Percentiles rank a stretch among this genome's conserved stretches.
phyloP scores from a whole-genome alignment of 345 rosid genomes.

The Combretum micranthum region DNA sequence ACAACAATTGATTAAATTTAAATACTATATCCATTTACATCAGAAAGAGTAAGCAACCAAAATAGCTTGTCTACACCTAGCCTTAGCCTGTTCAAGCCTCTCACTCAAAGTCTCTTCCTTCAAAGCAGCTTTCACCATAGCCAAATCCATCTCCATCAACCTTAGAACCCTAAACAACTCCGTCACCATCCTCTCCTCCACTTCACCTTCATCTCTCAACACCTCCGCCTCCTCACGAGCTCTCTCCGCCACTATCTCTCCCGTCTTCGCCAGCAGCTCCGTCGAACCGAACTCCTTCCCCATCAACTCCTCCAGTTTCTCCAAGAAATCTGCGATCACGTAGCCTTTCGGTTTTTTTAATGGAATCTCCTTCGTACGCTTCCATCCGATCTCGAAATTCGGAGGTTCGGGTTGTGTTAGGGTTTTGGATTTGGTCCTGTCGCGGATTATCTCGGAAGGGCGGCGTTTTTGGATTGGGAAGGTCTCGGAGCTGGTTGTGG shows the following conservation, averaged over 20 bases:
- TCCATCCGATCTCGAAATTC: conserved; percentile 82
- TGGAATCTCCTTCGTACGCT: conserved; percentile 57
- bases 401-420: conserved; percentile 57
- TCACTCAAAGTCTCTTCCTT: conserved; percentile 65
- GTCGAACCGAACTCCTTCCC: conserved; percentile 69
- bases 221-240: conserved; percentile 86
- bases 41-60: conserved; percentile 77
- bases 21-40: too few relatives aligned
- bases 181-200: conserved; percentile 79
- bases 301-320: conserved; percentile 67
- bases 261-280: conserved; percentile 61
- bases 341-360: conserved; percentile 72
- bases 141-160: conserved; percentile 96
- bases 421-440: conserved; percentile 24
- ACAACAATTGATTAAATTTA: too few relatives aligned
- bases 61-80: conserved; percentile 87
- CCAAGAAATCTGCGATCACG: conserved; percentile 77
- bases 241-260: conserved; percentile 86
- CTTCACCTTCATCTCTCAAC: conserved; percentile 71
- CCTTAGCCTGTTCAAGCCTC: conserved; percentile 75
- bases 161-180: conserved; percentile 82
- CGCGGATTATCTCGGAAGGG: conserved; percentile 52
- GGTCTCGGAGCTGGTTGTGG: conserved; percentile 40
- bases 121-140: conserved; percentile 86
- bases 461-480: conserved; percentile 74